Percentiles rank a stretch among this genome's conserved stretches.
Conservation (phyloP, 495 filamentous ascomycete species). For the Coniosporium apollinis region DNA sequence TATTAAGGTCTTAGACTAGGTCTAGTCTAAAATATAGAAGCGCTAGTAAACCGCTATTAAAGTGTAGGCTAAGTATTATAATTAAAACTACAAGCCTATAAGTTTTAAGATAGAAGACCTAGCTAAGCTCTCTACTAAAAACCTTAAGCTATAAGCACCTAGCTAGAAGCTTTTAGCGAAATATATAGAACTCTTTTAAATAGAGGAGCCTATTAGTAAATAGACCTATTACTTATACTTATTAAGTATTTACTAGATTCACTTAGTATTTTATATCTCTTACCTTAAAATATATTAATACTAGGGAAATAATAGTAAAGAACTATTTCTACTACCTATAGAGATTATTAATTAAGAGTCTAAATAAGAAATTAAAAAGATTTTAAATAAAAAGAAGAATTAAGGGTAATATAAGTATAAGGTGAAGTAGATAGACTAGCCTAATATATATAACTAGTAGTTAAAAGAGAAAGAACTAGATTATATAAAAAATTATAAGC, state of each 20-base stretch:
- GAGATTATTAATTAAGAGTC: not conserved
- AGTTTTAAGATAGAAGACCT: constrained; percentile 15
- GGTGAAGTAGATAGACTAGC: no score
- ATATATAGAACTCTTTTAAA: constrained; percentile 13
- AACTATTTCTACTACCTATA: not conserved
- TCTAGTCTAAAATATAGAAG: no score
- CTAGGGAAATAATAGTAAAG: not conserved
- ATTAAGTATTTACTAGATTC: not conserved
- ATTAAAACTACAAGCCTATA: no score
- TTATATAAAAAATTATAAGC: no score
- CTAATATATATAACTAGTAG: no score
- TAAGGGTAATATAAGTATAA: no score
- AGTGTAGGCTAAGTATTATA: no score
- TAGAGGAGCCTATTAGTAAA: not conserved
- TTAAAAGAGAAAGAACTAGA: no score
- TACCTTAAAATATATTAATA: not conserved
- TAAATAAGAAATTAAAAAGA: not conserved
- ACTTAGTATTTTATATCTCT: not conserved
- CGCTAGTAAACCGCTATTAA: no score
- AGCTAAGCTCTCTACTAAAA: constrained; percentile 18
- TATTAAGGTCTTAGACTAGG: no score
- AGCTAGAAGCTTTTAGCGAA: constrained; percentile 21
- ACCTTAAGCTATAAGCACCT: constrained; percentile 20
- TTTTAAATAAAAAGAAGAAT: no score
- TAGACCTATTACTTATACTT: not conserved